Conservation (phyloP, 495 filamentous ascomycete genomes). For the Aspergillus ostianus region DNA sequence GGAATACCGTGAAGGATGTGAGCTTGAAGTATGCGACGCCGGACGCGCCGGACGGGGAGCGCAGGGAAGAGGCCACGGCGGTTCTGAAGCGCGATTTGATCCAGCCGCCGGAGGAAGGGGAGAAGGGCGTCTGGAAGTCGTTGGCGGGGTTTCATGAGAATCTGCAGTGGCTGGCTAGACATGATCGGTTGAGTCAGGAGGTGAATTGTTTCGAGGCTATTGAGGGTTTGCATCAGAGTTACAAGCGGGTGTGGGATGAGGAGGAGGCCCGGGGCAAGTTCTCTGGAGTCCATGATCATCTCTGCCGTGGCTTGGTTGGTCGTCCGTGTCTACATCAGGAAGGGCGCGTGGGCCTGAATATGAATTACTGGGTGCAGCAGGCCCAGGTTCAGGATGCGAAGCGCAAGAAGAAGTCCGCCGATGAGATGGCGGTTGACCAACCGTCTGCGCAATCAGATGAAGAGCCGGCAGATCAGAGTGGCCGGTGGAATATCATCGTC, state of each 20-base stretch:
- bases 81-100: constrained; percentile 52
- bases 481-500: constrained; percentile 39
- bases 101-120: constrained; percentile 37
- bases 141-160: constrained; percentile 75
- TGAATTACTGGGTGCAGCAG: constrained; percentile 84
- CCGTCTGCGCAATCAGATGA: constrained; percentile 20
- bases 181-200: constrained; percentile 79
- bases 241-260: constrained; percentile 55
- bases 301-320: constrained; percentile 58
- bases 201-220: constrained; percentile 89
- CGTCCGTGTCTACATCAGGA: constrained; percentile 75
- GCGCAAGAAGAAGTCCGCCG: constrained; percentile 27
- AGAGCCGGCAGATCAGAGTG: constrained; percentile 22
- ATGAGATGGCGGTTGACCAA: constrained; percentile 41
- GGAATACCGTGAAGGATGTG: constrained; percentile 46
- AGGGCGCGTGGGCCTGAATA: constrained; percentile 66
- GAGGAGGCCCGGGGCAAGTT: constrained; percentile 48
- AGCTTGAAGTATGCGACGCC: constrained; percentile 46
- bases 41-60: constrained; percentile 41
- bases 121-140: constrained; percentile 49
- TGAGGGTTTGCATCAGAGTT: constrained; percentile 73
- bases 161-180: constrained; percentile 69
- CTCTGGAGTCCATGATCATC: constrained; percentile 48
- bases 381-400: constrained; percentile 47
- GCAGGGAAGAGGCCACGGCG: constrained; percentile 45